These are phyloP conservation scores for Phytophthora meadii DNA, from an alignment of 352 stramenopile genomes.

Conservation along the genomic window DNA sequence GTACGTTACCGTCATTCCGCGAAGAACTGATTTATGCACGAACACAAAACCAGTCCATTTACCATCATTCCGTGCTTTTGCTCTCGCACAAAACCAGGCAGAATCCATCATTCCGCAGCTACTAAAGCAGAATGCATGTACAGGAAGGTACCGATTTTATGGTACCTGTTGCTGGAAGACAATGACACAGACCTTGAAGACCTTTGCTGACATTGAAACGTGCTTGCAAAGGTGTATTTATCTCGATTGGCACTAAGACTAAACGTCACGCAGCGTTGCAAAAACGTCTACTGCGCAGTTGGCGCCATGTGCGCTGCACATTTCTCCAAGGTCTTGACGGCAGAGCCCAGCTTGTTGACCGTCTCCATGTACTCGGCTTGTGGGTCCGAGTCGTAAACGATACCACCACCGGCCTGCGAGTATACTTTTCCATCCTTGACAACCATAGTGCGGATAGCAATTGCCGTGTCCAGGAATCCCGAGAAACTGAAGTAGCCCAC, in stretches of 20 bases:
- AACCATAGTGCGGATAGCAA: constrained; percentile 90
- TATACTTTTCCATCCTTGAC: constrained; percentile 84
- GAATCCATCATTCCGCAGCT: no score
- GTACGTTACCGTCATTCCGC: constrained; percentile 26
- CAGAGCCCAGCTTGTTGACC: constrained; percentile 88
- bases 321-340: constrained; percentile 88
- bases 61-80: constrained; percentile 17
- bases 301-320: constrained; percentile 57
- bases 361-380: constrained; percentile 90
- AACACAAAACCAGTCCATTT: constrained; percentile 1
- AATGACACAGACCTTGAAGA: no score
- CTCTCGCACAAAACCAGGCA: no score
- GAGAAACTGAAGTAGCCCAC: constrained; percentile 91
- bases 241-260: constrained; percentile 16
- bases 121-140: no score
- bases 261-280: not conserved
- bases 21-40: not conserved
- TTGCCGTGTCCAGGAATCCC: constrained; percentile 87
- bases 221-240: constrained; percentile 25
- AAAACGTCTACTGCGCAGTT: constrained; percentile 28
- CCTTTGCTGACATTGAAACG: no score
- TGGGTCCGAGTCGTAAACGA: constrained; percentile 91
- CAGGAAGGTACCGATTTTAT: no score
- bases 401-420: constrained; percentile 85
- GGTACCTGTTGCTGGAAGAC: no score